A percentile compares a stretch with the other conserved stretches of the same genome.
These are phyloP conservation scores for Trametes coccinea DNA, from an alignment of 768 basidiomycete genomes.

Conservation along the genomic window DNA sequence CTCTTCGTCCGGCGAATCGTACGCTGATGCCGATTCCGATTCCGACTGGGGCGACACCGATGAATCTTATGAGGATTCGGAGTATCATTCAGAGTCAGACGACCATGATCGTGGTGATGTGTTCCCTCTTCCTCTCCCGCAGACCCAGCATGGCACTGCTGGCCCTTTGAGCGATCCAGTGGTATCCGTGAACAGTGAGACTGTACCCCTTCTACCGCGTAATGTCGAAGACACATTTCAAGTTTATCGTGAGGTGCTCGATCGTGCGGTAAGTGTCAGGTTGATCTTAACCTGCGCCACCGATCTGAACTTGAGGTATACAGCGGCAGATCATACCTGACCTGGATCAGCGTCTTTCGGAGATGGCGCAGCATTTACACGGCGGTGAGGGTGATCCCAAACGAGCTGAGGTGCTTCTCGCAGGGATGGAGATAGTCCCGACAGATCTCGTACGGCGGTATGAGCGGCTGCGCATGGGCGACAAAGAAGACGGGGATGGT, in stretches of 20 bases:
- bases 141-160: neutral
- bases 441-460: slow-evolving; percentile 51
- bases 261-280: too few species aligned
- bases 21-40: slow-evolving; percentile 7
- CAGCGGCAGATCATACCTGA: too few species aligned
- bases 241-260: too few species aligned
- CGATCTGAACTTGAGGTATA: too few species aligned
- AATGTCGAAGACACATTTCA: too few species aligned
- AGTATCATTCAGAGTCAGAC: slow-evolving; percentile 6
- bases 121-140: neutral
- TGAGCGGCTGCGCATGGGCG: slow-evolving; percentile 27
- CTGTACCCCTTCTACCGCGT: too few species aligned
- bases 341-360: neutral
- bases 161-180: too few species aligned
- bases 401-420: slow-evolving; percentile 62
- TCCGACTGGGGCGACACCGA: slow-evolving; percentile 18
- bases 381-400: slow-evolving; percentile 51
- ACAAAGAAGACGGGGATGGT: slow-evolving; percentile 41
- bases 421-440: slow-evolving; percentile 64
- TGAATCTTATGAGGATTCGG: slow-evolving; percentile 3
- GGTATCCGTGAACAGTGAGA: too few species aligned
- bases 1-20: slow-evolving; percentile 18
- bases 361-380: neutral
- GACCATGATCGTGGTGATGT: slow-evolving; percentile 1
- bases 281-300: too few species aligned